phyloP scores from a whole-genome alignment of 2,329 filamentous ascomycete genomes.

The Penicillium sp. region DNA sequence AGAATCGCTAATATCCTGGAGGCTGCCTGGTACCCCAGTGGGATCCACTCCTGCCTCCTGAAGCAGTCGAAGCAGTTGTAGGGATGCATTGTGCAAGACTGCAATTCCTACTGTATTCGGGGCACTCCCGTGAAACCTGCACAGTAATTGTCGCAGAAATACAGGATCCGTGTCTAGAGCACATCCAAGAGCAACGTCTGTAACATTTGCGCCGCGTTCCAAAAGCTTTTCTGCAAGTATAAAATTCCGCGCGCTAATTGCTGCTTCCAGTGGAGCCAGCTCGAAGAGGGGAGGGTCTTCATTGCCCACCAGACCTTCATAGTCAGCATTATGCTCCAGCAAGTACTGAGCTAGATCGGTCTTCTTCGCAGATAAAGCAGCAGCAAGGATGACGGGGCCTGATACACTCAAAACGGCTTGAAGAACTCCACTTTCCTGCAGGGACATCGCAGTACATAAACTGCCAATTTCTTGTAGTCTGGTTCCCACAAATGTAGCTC shows the following conservation, averaged over 20 bases:
- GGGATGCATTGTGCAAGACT: background rate
- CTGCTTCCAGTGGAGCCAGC: background rate
- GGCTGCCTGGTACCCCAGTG: conserved; percentile 2
- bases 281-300: background rate
- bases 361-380: background rate
- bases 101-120: conserved; percentile 4
- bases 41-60: conserved; percentile 6
- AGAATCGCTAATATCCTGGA: no score
- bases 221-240: background rate
- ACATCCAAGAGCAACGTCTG: conserved; percentile 5
- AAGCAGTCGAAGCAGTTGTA: background rate
- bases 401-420: background rate
- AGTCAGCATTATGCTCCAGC: background rate
- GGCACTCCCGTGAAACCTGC: conserved; percentile 5
- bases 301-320: background rate
- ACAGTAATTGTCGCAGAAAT: background rate
- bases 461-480: background rate
- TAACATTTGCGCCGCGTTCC: conserved; percentile 6
- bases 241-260: background rate
- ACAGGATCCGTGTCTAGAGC: background rate
- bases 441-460: background rate
- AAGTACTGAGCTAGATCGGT: background rate
- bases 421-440: background rate
- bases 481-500: background rate
- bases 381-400: background rate